Conservation (phyloP, 441 rosid genomes). For the Mallotus japonicus region DNA sequence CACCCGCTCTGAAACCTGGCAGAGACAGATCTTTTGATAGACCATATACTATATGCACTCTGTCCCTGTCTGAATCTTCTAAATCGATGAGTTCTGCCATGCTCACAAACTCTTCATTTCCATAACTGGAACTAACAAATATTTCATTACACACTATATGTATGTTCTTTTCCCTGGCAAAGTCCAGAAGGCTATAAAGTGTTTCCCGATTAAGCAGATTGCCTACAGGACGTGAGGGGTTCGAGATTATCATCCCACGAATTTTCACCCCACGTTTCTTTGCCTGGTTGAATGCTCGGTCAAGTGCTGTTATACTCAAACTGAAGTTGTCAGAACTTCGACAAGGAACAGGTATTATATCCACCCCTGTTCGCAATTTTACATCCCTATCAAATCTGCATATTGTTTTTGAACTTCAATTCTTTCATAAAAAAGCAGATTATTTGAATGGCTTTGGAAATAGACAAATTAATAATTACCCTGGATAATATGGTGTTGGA, state of each 20-base stretch:
- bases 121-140: constrained; percentile 59
- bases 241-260: constrained; percentile 72
- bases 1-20: constrained; percentile 60
- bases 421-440: constrained; percentile 12
- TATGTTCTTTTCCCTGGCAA: constrained; percentile 83
- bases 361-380: constrained; percentile 89
- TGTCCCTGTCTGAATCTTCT: constrained; percentile 57
- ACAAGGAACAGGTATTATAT: constrained; percentile 80
- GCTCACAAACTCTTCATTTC: constrained; percentile 65
- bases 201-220: constrained; percentile 50
- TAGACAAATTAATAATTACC: constrained; percentile 39
- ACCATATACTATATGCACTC: constrained; percentile 71
- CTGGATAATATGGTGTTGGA: constrained; percentile 82
- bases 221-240: constrained; percentile 81
- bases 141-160: constrained; percentile 75
- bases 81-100: constrained; percentile 60
- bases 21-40: constrained; percentile 72
- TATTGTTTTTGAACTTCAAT: constrained; percentile 30
- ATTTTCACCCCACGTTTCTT: constrained; percentile 77
- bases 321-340: constrained; percentile 70
- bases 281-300: constrained; percentile 82
- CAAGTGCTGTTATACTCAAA: constrained; percentile 64
- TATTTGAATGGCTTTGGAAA: constrained; percentile 8
- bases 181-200: constrained; percentile 67
- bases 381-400: constrained; percentile 79